Evolutionary conservation across 129 eudicot genomes (phyloP).

Genomic region (Pulicaria dysenterica): DNA sequence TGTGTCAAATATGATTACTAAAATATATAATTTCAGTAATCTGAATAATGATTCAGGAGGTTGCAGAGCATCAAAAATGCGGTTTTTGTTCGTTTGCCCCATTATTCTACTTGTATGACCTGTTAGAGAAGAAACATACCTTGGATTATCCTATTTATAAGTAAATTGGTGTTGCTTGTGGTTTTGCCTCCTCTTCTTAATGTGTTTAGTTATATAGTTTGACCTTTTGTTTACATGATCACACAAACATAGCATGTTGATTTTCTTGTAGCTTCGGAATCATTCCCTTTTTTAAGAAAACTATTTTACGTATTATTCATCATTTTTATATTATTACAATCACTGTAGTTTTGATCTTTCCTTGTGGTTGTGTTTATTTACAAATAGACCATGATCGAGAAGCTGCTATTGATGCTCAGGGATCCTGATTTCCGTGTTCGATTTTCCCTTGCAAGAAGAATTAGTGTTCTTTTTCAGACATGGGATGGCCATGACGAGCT

Average conservation of each 20-base stretch:
- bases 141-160: not conserved
- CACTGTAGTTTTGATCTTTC: conserved; percentile 23
- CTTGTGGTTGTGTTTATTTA: conserved; percentile 14
- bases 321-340: conserved; percentile 2
- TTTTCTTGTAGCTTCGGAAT: not conserved
- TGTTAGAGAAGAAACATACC: not conserved
- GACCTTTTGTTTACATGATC: not conserved
- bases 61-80: not conserved
- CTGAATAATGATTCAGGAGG: not conserved
- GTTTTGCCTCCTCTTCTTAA: too few species aligned
- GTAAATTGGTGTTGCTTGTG: not conserved
- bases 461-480: conserved; percentile 85
- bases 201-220: too few species aligned
- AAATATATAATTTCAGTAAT: not conserved
- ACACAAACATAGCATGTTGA: not conserved
- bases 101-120: not conserved
- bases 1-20: not conserved
- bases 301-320: conserved; percentile 6
- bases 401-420: conserved; percentile 72
- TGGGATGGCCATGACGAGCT: conserved; percentile 98
- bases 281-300: not conserved
- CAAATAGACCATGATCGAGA: conserved; percentile 80
- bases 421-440: conserved; percentile 98
- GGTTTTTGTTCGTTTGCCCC: not conserved
- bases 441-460: conserved; percentile 62